A percentile compares a stretch with the other conserved stretches of the same genome.
Evolutionary conservation across 495 filamentous ascomycete species (phyloP).

Genomic region (Astrocystis sublimbata): DNA sequence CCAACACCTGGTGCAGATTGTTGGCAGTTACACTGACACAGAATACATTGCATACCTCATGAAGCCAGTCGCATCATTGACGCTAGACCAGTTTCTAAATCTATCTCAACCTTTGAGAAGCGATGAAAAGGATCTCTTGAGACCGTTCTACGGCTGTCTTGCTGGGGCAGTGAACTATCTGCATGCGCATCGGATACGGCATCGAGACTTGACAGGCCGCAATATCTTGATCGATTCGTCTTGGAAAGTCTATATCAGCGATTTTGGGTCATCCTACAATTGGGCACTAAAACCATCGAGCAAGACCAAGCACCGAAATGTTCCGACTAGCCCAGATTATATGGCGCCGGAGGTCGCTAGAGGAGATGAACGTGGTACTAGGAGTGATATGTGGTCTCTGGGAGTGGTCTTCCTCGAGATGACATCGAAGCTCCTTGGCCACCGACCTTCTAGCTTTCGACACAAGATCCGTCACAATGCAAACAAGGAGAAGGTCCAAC

Average conservation of each 20-base stretch:
- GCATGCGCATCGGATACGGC: constrained; percentile 22
- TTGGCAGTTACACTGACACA: constrained; percentile 21
- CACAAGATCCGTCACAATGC: neutral
- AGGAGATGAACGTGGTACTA: constrained; percentile 7
- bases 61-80: constrained; percentile 10
- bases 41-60: constrained; percentile 23
- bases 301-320: constrained; percentile 6
- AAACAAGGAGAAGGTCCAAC: neutral
- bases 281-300: neutral
- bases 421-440: constrained; percentile 11
- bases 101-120: neutral
- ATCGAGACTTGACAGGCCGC: constrained; percentile 24
- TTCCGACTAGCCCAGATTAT: constrained; percentile 13
- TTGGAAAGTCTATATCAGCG: constrained; percentile 21
- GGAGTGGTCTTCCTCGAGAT: constrained; percentile 22
- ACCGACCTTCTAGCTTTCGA: neutral
- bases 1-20: constrained; percentile 16
- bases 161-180: constrained; percentile 28
- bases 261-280: constrained; percentile 25
- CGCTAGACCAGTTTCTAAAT: neutral
- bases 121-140: neutral
- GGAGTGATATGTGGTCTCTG: constrained; percentile 24
- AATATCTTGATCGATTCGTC: constrained; percentile 25
- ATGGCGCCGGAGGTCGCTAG: constrained; percentile 24
- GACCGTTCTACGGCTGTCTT: constrained; percentile 24